Percentiles rank a stretch among this genome's conserved stretches.
These are phyloP conservation scores for Blastobotrys arbuscula DNA, from an alignment of 1,139 yeast genomes.

Conservation along the genomic window DNA sequence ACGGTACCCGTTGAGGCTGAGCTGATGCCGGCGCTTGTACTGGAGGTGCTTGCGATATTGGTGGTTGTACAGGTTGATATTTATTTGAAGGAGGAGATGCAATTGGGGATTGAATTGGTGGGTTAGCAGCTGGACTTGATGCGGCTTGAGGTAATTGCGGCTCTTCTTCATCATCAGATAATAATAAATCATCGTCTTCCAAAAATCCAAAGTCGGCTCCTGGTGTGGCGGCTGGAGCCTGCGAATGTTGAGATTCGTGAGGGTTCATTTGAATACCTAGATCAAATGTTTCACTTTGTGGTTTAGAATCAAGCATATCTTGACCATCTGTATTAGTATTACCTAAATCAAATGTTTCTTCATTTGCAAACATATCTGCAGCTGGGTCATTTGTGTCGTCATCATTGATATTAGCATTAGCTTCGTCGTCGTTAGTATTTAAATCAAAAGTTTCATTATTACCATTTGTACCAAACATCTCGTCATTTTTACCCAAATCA, in stretches of 20 bases:
- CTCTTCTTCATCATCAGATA: constrained; percentile 20
- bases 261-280: not conserved
- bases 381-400: not conserved
- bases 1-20: constrained; percentile 3
- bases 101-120: not conserved
- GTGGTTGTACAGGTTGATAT: not conserved
- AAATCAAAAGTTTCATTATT: too few species aligned
- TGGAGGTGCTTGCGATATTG: not conserved
- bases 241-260: not conserved
- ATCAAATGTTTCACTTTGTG: constrained; percentile 1
- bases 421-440: too few species aligned
- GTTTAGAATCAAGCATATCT: not conserved
- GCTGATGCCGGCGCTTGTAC: not conserved
- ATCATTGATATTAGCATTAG: too few species aligned
- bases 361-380: constrained; percentile 7
- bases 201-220: constrained; percentile 33
- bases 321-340: not conserved
- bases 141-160: not conserved
- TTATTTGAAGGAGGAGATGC: not conserved
- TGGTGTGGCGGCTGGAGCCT: not conserved
- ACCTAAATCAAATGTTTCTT: constrained; percentile 11
- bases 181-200: constrained; percentile 42
- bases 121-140: not conserved
- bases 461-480: not conserved
- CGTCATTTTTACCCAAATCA: too few species aligned